phyloP scores from a whole-genome alignment of 495 filamentous ascomycete species.

The Penicillium arizonense region DNA sequence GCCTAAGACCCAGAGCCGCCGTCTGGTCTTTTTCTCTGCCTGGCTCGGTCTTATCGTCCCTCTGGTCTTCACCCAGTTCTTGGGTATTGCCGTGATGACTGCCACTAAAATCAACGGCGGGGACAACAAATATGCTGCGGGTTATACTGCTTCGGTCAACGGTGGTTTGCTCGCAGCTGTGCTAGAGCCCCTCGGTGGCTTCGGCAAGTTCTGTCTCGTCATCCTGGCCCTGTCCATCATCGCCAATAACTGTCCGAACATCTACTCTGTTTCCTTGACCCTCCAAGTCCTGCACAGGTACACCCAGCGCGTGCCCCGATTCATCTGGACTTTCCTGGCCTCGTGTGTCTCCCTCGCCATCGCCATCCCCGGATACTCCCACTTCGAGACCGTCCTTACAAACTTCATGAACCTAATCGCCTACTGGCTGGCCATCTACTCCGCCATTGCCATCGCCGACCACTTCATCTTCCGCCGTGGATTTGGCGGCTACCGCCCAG shows the following conservation, averaged over 20 bases:
- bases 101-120: slow-evolving; percentile 52
- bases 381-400: slow-evolving; percentile 69
- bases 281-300: slow-evolving; percentile 67
- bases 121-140: slow-evolving; percentile 54
- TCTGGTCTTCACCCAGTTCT: slow-evolving; percentile 74
- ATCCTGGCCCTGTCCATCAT: slow-evolving; percentile 77
- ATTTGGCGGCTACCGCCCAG: slow-evolving; percentile 58
- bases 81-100: slow-evolving; percentile 72
- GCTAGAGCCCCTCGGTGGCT: slow-evolving; percentile 65
- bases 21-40: slow-evolving; percentile 65
- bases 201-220: slow-evolving; percentile 81
- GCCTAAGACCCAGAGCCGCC: slow-evolving; percentile 55
- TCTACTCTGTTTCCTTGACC: slow-evolving; percentile 77
- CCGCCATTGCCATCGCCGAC: slow-evolving; percentile 67
- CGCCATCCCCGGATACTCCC: slow-evolving; percentile 71
- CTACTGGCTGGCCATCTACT: slow-evolving; percentile 86
- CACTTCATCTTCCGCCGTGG: slow-evolving; percentile 76
- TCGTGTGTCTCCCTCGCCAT: slow-evolving; percentile 72
- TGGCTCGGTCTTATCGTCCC: slow-evolving; percentile 70
- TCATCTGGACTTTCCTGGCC: slow-evolving; percentile 70
- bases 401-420: slow-evolving; percentile 80
- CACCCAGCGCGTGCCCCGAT: slow-evolving; percentile 70
- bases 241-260: slow-evolving; percentile 86
- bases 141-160: slow-evolving; percentile 60
- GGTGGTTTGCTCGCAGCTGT: slow-evolving; percentile 71